Base-by-base conservation (phyloP, 2,329 filamentous ascomycete species). In the Onygenales sp. region DNA sequence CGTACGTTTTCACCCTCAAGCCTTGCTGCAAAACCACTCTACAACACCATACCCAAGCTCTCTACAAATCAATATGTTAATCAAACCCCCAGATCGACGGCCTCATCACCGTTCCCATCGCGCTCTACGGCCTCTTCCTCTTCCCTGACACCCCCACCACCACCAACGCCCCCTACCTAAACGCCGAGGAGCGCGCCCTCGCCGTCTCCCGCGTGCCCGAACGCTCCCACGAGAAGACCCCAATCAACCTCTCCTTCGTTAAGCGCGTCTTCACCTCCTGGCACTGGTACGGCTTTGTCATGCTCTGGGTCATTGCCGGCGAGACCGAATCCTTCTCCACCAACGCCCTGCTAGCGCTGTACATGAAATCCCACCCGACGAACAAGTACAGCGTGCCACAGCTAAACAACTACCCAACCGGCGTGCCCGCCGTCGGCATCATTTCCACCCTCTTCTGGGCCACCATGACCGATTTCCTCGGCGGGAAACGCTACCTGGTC, bases 291-390 rank as follows among this genome's bases (percentile, higher is more conserved):
- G 66, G 60, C 4, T 70, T 70, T 44, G 65, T 68, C 32, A 61
- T 69, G 39, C 60, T 70, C 6, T 70, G 67, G 67, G 78, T 85
- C 58, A 81, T 89, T 42, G 84, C 84, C 0, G 83, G 84, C 33
- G 83, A 87, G 63, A 84, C 82, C 0, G 85, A 89, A 64, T 85
- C 82, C 0, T 88, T 87, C 65, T 81, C 78, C 51, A 76, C 78
- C 17, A 87, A 89, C 65, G 72, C 80, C 0, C 72, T 87, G 2
- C 61, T 80, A 0, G 69, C 73, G 0, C 59, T 81, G 1, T 80
- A 78, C 57, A 72, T 79, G 72, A 75, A 76, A 54, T 62, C 69
- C 0, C 71, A 76, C 51, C 71, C 72, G 0, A 72, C 67, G 0
- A 70, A 67, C 1, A 66, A 67, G 14, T 79, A 78, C 57, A 69